Evolutionary conservation across 805 yeast species (phyloP).

Genomic region (Spathaspora gorwiae): DNA sequence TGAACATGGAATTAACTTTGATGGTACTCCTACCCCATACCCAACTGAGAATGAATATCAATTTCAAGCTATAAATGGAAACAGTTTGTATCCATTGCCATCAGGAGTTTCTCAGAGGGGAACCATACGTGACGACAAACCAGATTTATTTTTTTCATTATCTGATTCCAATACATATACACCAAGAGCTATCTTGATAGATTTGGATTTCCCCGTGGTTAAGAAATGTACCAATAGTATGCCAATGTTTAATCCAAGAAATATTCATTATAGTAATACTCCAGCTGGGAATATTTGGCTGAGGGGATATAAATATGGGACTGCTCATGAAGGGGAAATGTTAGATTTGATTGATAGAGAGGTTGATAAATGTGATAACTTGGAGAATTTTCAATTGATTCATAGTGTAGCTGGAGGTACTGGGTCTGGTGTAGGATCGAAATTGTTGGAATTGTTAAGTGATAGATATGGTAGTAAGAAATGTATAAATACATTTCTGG

Average conservation of each 20-base stretch:
- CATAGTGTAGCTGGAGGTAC: constrained; percentile 99
- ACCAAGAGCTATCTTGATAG: constrained; percentile 82
- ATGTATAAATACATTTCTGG: constrained; percentile 76
- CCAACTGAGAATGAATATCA: constrained; percentile 19
- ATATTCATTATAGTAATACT: constrained; percentile 74
- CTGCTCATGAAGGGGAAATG: constrained; percentile 63
- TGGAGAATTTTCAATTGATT: constrained; percentile 84
- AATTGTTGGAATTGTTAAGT: constrained; percentile 66
- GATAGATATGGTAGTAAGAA: constrained; percentile 80
- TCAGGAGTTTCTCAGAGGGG: background rate
- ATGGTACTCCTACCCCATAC: constrained; percentile 48
- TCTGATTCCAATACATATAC: constrained; percentile 70
- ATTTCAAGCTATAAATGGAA: constrained; percentile 9
- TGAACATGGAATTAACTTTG: constrained; percentile 79
- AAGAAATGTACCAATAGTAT: constrained; percentile 50
- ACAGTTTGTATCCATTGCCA: background rate
- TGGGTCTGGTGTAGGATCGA: constrained; percentile 93
- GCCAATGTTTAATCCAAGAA: constrained; percentile 77
- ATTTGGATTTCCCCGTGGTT: constrained; percentile 87
- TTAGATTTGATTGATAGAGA: constrained; percentile 84
- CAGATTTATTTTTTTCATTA: constrained; percentile 77
- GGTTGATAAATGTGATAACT: constrained; percentile 81
- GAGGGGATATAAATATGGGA: constrained; percentile 78
- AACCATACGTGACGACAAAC: constrained; percentile 51
- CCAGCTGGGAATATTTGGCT: constrained; percentile 99